These are phyloP conservation scores for Pleurotus tuoliensis DNA, from an alignment of 768 basidiomycete genomes.

Conservation along the genomic window DNA sequence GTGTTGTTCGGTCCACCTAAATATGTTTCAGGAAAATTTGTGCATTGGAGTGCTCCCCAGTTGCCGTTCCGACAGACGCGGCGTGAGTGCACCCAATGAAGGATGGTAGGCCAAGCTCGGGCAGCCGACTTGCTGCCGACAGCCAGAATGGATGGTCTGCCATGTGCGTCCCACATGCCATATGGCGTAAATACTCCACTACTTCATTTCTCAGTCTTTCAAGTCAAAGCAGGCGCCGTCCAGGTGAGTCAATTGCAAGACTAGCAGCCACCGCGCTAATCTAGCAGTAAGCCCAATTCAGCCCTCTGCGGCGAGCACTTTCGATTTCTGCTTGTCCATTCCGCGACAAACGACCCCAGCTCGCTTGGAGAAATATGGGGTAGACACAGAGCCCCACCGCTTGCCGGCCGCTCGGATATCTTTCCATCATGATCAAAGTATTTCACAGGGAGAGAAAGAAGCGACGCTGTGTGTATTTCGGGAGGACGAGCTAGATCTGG, in stretches of 20 bases:
- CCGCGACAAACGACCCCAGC: background rate
- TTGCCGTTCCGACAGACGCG: too few species aligned
- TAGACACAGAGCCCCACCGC: conserved; percentile 3
- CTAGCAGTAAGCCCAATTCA: background rate
- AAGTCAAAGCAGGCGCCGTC: background rate
- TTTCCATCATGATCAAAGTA: conserved; percentile 6
- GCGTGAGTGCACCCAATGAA: too few species aligned
- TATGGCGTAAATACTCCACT: background rate
- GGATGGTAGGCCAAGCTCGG: too few species aligned
- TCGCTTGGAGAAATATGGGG: background rate
- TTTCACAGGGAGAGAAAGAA: background rate
- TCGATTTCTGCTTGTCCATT: too few species aligned
- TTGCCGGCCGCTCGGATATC: conserved; percentile 7
- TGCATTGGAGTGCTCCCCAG: too few species aligned
- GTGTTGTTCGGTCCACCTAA: too few species aligned
- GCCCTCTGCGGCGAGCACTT: background rate
- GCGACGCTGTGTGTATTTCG: background rate
- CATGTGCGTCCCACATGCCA: conserved; percentile 1
- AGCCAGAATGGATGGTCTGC: too few species aligned
- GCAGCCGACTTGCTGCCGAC: too few species aligned
- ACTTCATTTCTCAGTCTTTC: background rate
- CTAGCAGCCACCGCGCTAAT: background rate
- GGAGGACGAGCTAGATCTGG: background rate
- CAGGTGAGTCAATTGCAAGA: background rate
- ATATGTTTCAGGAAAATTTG: too few species aligned